Evolutionary conservation across 2,329 filamentous ascomycete genomes (phyloP).

Genomic region (Tolypocladium capitatum): DNA sequence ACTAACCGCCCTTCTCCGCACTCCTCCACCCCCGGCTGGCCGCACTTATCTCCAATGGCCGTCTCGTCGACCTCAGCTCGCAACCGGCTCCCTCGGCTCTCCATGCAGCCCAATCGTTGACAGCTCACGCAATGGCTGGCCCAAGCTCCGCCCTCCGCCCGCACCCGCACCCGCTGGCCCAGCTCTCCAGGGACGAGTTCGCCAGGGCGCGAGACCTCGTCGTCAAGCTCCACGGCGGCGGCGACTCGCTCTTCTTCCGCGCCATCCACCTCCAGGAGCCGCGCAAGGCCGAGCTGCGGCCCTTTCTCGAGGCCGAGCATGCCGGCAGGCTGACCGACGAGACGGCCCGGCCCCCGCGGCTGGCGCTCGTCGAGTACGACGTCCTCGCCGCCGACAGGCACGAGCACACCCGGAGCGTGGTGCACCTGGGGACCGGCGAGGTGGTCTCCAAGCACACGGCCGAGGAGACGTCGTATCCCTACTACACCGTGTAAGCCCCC

Average conservation of each 20-base stretch:
- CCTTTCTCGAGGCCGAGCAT: slow-evolving; percentile 50
- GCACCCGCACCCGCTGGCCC: slow-evolving; percentile 33
- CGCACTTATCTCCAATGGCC: background rate
- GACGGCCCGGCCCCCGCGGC: slow-evolving; percentile 30
- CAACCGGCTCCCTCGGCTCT: background rate
- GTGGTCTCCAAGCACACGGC: slow-evolving; percentile 14
- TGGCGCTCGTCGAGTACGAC: slow-evolving; percentile 32
- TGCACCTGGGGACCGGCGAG: slow-evolving; percentile 21
- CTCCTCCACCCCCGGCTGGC: background rate
- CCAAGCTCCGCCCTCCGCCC: slow-evolving; percentile 1
- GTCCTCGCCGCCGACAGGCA: slow-evolving; percentile 18
- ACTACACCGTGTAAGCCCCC: slow-evolving; percentile 11
- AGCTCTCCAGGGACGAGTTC: slow-evolving; percentile 37
- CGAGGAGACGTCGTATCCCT: slow-evolving; percentile 20
- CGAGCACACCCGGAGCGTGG: slow-evolving; percentile 22
- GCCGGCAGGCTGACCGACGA: slow-evolving; percentile 29
- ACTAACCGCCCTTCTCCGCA: background rate
- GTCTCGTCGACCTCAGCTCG: no score
- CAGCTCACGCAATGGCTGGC: background rate
- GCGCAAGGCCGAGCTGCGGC: slow-evolving; percentile 41
- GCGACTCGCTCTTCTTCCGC: slow-evolving; percentile 30
- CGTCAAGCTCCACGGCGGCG: slow-evolving; percentile 16
- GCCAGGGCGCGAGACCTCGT: slow-evolving; percentile 30
- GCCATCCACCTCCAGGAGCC: slow-evolving; percentile 52
- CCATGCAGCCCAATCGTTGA: background rate